phyloP scores from a whole-genome alignment of 306 rosid species.

The Pyrus bretschneideri region DNA sequence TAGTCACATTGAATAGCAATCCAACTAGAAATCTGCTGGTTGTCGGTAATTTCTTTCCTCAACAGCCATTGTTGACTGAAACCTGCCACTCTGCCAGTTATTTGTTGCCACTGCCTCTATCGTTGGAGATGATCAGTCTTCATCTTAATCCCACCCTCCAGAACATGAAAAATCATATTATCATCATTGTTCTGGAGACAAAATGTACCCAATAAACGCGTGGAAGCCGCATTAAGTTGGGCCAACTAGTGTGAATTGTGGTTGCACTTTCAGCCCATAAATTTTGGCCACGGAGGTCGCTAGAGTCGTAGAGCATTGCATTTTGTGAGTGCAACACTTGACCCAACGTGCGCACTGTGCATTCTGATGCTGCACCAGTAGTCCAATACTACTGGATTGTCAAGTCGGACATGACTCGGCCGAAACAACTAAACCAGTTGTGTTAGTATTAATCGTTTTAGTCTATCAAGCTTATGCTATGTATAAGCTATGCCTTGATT shows the following conservation, averaged over 20 bases:
- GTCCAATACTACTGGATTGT: not conserved
- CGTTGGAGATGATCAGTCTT: not conserved
- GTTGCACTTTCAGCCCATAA: not conserved
- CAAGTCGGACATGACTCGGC: not conserved
- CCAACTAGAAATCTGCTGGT: not conserved
- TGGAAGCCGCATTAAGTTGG: not conserved
- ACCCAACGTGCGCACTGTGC: not conserved
- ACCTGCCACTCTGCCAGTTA: not conserved
- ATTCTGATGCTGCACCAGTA: not conserved
- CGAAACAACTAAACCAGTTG: no score
- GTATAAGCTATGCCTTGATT: no score
- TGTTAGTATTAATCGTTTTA: no score
- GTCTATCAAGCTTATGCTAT: no score
- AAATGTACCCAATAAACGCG: not conserved
- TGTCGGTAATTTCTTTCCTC: not conserved
- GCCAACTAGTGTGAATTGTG: no score
- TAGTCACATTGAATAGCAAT: not conserved
- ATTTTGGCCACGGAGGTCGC: not conserved
- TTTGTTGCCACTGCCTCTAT: not conserved
- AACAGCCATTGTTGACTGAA: slow-evolving; percentile 6
- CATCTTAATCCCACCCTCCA: not conserved
- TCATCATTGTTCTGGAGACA: not conserved
- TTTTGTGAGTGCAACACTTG: not conserved
- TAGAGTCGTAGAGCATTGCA: not conserved
- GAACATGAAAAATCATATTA: not conserved